Evolutionary conservation across 2,329 filamentous ascomycete species (phyloP).

Genomic region (Fusarium devonianum): DNA sequence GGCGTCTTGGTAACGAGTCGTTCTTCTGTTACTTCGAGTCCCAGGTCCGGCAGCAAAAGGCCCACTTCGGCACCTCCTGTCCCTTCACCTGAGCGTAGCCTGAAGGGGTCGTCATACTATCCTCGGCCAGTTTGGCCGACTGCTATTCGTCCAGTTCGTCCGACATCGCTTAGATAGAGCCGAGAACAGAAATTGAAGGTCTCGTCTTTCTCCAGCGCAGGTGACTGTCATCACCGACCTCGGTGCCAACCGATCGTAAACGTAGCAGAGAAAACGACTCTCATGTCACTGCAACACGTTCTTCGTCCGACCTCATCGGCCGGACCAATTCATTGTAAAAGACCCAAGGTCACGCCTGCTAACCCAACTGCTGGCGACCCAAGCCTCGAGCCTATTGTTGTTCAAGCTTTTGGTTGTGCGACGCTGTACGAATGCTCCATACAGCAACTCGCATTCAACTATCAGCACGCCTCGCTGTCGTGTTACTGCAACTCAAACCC

Average conservation of each 20-base stretch:
- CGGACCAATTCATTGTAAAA: slow-evolving; percentile 20
- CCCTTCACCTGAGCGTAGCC: not conserved
- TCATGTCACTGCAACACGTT: slow-evolving; percentile 10
- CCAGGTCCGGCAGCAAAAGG: slow-evolving; percentile 1
- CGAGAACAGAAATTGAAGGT: slow-evolving; percentile 3
- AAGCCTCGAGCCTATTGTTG: slow-evolving; percentile 29
- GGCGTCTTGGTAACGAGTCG: not conserved
- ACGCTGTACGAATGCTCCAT: slow-evolving; percentile 34
- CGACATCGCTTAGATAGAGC: slow-evolving; percentile 16
- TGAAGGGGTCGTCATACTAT: slow-evolving; percentile 13
- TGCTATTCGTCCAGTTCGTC: slow-evolving; percentile 8
- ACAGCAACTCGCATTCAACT: slow-evolving; percentile 35
- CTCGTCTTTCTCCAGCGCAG: not conserved
- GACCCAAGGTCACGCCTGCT: slow-evolving; percentile 31
- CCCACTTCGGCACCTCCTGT: slow-evolving; percentile 1
- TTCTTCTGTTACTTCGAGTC: not conserved
- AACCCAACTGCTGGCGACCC: slow-evolving; percentile 27
- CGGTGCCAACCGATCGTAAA: slow-evolving; percentile 11
- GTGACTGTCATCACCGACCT: slow-evolving; percentile 9
- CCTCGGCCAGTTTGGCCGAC: not conserved
- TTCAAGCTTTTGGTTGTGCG: slow-evolving; percentile 33
- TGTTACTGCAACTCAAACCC: slow-evolving; percentile 31
- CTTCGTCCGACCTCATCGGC: slow-evolving; percentile 16
- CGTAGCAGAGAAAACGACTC: slow-evolving; percentile 15
- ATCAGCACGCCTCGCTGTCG: slow-evolving; percentile 28